These are phyloP conservation scores for Aspergillus sp. DNA, from an alignment of 2,329 filamentous ascomycete genomes.

Conservation along the genomic window DNA sequence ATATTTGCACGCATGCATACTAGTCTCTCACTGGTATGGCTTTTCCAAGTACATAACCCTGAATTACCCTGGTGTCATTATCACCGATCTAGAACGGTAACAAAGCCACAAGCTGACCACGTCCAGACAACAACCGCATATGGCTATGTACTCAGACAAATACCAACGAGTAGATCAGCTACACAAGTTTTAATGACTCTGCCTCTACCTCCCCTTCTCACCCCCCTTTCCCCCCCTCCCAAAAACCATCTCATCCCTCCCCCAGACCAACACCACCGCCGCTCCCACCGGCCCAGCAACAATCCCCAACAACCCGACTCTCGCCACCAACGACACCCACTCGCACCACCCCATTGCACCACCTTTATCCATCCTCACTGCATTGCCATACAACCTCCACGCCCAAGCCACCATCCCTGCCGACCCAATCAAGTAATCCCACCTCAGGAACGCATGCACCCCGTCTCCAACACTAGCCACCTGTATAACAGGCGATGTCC, in stretches of 20 bases:
- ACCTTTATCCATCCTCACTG: constrained; percentile 27
- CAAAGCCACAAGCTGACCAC: no score
- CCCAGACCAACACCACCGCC: constrained; percentile 52
- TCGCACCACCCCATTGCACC: constrained; percentile 26
- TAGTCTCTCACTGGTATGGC: no score
- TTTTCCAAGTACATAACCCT: no score
- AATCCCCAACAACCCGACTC: constrained; percentile 38
- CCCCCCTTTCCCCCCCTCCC: constrained; percentile 34
- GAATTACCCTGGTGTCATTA: no score
- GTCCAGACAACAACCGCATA: no score
- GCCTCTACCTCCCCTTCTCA: neutral
- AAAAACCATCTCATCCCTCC: constrained; percentile 50
- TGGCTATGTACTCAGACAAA: no score
- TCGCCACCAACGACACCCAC: constrained; percentile 33
- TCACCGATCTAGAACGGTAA: no score
- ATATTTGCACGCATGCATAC: no score
- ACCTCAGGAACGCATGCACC: constrained; percentile 51
- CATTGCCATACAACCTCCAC: constrained; percentile 35
- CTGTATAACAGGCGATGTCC: constrained; percentile 29
- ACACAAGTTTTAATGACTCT: no score
- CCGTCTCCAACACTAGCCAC: constrained; percentile 44
- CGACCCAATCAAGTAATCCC: constrained; percentile 52
- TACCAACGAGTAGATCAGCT: no score
- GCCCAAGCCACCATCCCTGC: constrained; percentile 50
- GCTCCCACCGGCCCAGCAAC: constrained; percentile 50